These are phyloP conservation scores for Aureobasidium leucospermi DNA, from an alignment of 2,329 filamentous ascomycete species.

Conservation along the genomic window DNA sequence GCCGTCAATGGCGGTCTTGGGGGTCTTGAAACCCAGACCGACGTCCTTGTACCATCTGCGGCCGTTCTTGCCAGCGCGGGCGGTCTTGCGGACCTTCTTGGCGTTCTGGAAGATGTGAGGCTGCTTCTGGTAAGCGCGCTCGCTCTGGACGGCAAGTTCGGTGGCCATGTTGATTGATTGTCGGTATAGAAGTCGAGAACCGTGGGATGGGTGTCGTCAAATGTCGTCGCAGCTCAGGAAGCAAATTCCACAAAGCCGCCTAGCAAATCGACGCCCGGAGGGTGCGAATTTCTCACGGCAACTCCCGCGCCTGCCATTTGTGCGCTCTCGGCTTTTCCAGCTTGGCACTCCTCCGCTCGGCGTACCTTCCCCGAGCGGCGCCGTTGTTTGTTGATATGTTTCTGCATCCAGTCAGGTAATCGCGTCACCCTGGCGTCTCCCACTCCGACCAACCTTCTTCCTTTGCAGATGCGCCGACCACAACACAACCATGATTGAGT, in stretches of 20 bases:
- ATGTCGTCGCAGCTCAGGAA: conserved; percentile 12
- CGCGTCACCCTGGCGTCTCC: conserved; percentile 7
- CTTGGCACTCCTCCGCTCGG: background rate
- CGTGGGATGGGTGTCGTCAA: conserved; percentile 8
- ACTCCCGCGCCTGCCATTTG: background rate
- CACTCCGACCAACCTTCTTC: background rate
- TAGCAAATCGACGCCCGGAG: background rate
- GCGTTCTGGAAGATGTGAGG: conserved; percentile 99
- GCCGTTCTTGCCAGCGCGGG: conserved; percentile 79
- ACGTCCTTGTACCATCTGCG: conserved; percentile 99
- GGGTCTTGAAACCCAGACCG: conserved; percentile 97
- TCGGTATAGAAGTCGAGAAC: conserved; percentile 13
- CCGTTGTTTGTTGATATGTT: conserved; percentile 9
- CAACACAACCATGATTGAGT: conserved; percentile 15
- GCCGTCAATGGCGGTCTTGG: conserved; percentile 97
- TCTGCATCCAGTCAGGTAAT: background rate
- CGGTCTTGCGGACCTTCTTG: conserved; percentile 80
- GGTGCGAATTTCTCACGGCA: background rate
- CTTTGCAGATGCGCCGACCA: background rate
- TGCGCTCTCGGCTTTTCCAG: background rate
- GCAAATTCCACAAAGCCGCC: background rate
- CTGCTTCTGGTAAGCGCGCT: conserved; percentile 99
- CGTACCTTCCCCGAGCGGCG: background rate
- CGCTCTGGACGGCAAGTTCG: conserved; percentile 98
- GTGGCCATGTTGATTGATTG: conserved; percentile 70